Percentiles rank a stretch among this genome's conserved stretches.
phyloP scores from a whole-genome alignment of 306 rosid species.

The Vigna radiata region DNA sequence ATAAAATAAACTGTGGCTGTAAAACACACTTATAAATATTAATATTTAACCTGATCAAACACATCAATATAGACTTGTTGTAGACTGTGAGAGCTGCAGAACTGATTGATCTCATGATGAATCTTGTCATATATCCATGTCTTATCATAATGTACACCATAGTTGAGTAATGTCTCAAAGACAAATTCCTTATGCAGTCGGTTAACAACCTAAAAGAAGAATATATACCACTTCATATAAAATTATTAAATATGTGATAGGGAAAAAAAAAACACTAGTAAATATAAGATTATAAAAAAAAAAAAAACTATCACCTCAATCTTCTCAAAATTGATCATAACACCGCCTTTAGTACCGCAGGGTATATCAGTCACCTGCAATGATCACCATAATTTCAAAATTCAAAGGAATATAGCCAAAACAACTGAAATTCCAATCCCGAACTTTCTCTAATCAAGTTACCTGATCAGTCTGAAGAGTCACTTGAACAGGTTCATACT shows the following conservation, averaged over 20 bases:
- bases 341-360: slow-evolving; percentile 96
- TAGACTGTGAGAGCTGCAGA: slow-evolving; percentile 86
- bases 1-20: slow-evolving; percentile 24
- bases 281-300: background rate
- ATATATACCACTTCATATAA: slow-evolving; percentile 29
- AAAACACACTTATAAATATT: slow-evolving; percentile 6
- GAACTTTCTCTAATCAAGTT: slow-evolving; percentile 36
- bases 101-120: slow-evolving; percentile 94
- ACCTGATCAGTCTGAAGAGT: slow-evolving; percentile 91
- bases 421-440: slow-evolving; percentile 13
- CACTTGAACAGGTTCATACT: slow-evolving; percentile 89
- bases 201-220: slow-evolving; percentile 76
- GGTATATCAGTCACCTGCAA: slow-evolving; percentile 91
- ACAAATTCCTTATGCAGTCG: slow-evolving; percentile 80
- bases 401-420: slow-evolving; percentile 21
- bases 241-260: slow-evolving; percentile 1
- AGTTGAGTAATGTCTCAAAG: slow-evolving; percentile 77
- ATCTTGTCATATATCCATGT: slow-evolving; percentile 98
- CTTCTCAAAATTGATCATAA: slow-evolving; percentile 87
- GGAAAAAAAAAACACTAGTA: background rate
- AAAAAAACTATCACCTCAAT: slow-evolving; percentile 65
- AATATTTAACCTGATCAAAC: slow-evolving; percentile 76
- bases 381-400: slow-evolving; percentile 14
- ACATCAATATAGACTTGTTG: slow-evolving; percentile 95
- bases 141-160: slow-evolving; percentile 84